Conservation (phyloP, 2,329 filamentous ascomycete species). For the Pyricularia pennisetigena region DNA sequence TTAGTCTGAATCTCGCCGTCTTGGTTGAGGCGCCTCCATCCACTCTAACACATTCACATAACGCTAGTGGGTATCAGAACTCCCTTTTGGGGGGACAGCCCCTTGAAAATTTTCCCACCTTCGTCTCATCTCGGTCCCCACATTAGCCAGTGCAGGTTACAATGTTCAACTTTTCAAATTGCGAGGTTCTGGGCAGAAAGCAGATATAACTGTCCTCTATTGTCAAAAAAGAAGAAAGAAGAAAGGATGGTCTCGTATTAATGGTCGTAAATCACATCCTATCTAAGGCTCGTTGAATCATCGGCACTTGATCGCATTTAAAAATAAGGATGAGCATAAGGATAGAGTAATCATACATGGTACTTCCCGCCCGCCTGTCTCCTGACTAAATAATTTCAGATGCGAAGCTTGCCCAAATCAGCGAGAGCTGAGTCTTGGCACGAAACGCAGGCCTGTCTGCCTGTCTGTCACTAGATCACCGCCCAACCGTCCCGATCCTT, state of each 20-base stretch:
- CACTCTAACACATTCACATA: neutral
- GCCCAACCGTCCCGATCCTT: neutral
- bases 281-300: too few species aligned
- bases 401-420: neutral
- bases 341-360: neutral
- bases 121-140: neutral
- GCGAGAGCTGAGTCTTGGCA: neutral
- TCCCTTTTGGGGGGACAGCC: neutral
- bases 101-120: neutral
- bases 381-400: neutral
- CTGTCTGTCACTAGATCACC: neutral
- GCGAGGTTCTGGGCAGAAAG: too few species aligned
- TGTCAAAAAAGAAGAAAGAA: too few species aligned
- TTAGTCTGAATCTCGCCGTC: neutral
- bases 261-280: too few species aligned
- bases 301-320: too few species aligned
- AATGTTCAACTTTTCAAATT: neutral
- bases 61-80: neutral
- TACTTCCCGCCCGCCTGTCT: neutral
- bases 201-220: too few species aligned
- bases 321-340: too few species aligned
- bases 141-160: neutral
- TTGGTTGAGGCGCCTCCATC: too few species aligned
- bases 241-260: too few species aligned
- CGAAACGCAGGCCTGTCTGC: neutral